Percentiles rank a stretch among this genome's conserved stretches.
Conservation (phyloP, 2,329 filamentous ascomycete genomes). For the Aspergillus candidus region DNA sequence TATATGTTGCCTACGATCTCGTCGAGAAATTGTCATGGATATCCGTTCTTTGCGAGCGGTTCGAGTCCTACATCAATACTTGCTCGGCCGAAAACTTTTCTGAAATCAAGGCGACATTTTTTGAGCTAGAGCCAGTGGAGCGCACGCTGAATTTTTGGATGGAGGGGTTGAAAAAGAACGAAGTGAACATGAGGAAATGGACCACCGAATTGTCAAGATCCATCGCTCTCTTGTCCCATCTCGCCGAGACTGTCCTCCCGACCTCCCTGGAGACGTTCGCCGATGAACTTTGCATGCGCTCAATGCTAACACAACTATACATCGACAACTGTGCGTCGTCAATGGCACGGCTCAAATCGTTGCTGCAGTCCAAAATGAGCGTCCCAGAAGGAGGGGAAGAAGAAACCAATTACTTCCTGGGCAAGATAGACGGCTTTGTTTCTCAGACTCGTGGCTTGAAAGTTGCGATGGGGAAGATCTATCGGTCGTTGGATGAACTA, state of each 20-base stretch:
- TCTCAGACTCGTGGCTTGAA: conserved; percentile 75
- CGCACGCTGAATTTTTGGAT: conserved; percentile 83
- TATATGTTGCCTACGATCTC: conserved; percentile 73
- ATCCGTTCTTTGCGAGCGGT: conserved; percentile 73
- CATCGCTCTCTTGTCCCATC: conserved; percentile 78
- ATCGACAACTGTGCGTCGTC: conserved; percentile 70
- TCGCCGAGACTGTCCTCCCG: conserved; percentile 73
- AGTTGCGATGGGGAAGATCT: conserved; percentile 72
- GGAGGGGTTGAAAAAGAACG: conserved; percentile 73
- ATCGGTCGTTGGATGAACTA: conserved; percentile 71
- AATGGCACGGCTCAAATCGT: conserved; percentile 56
- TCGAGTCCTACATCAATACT: conserved; percentile 70
- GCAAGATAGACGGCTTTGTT: conserved; percentile 65
- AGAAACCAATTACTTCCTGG: conserved; percentile 61
- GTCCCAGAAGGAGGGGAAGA: conserved; percentile 58
- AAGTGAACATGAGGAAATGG: conserved; percentile 78
- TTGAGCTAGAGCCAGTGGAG: conserved; percentile 88
- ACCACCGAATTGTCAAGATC: conserved; percentile 75
- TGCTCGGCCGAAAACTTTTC: conserved; percentile 74
- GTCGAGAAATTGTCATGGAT: conserved; percentile 84
- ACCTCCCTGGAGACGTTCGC: conserved; percentile 66
- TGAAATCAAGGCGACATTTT: conserved; percentile 70
- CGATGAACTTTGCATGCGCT: conserved; percentile 71
- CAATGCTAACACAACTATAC: conserved; percentile 69
- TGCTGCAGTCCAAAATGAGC: conserved; percentile 62